phyloP scores from a whole-genome alignment of 257 asterid genomes.

The Thymus quinquecostatus region DNA sequence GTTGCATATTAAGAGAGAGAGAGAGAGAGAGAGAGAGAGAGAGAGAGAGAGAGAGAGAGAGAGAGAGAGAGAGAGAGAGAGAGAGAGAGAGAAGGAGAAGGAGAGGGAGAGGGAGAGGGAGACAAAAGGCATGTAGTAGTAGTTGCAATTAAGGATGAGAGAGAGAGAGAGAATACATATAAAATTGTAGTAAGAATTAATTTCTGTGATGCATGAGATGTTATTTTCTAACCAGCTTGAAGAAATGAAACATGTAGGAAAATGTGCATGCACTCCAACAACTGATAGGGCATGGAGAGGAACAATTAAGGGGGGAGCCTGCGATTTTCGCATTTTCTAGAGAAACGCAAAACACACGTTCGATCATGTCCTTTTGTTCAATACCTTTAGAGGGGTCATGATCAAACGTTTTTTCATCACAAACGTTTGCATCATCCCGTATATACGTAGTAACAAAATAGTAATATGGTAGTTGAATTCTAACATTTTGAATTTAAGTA shows the following conservation, averaged over 20 bases:
- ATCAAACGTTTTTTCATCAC: no score
- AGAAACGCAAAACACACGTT: not conserved
- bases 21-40: not conserved
- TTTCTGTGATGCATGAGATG: conserved; percentile 32
- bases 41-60: conserved; percentile 48
- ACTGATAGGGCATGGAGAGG: conserved; percentile 26
- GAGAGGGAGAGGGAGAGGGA: conserved; percentile 36
- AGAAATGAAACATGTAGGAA: conserved; percentile 35
- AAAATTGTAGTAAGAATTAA: not conserved
- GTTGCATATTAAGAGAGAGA: conserved; percentile 11
- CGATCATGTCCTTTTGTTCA: no score
- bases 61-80: conserved; percentile 35
- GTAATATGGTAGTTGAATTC: no score
- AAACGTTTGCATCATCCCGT: no score
- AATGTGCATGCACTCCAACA: conserved; percentile 45
- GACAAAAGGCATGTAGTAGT: conserved; percentile 61
- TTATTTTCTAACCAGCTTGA: conserved; percentile 41
- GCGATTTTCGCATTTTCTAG: conserved; percentile 32
- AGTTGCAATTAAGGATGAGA: conserved; percentile 41
- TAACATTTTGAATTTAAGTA: not conserved
- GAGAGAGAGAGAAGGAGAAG: no score
- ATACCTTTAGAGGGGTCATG: no score
- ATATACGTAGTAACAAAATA: no score
- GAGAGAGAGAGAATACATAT: conserved; percentile 22
- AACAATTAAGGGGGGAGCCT: conserved; percentile 47